Base-by-base conservation (phyloP, 83 land plant genomes). In the Picea abies region DNA sequence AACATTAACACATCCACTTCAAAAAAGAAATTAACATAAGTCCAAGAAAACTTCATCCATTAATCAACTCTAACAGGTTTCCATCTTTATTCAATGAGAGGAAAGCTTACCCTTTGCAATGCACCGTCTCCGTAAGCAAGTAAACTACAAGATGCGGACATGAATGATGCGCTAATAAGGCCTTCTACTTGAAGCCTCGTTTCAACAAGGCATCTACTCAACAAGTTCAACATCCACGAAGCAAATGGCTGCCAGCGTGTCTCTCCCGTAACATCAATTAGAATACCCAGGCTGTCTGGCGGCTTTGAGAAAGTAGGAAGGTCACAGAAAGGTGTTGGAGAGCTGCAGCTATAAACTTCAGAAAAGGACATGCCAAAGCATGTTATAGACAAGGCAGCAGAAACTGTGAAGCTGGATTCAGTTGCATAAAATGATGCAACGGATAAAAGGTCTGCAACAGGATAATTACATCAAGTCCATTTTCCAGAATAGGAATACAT, bases 141-240 rank as follows among this genome's bases (percentile, higher is more conserved):
- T n/a, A 98, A 64, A 35, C 87, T 78, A 73, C 99, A 96, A 32
- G 87, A 85, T 70, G 87, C 82, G 22, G 80, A 84, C 79, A 93
- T 84, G 84, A 89, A 92, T 44, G 96, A 84, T 16, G 87, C 15
- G 65, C 82, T 85, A 16, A 96, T 39, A 32, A 98, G 95, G 22
- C 95, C 97, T 86, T 96, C 96, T 35, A 96, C 92, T 84, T 90
- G 91, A 29, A 94, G 83, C 32, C 92, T 92, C 37, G 90, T 94
- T 85, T 98, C 96, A 60, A 87, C 70, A 20, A 98, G 81, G 82
- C 91, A 92, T 81, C 92, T 91, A 20, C 82, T 78, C 63, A 98
- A 62, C 44, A 98, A 80, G 86, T 89, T 94, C 16, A 96, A 82
- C 20, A 90, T 87, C 90, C 90, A 93, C 58, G 90, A 85, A 10